Conservation (phyloP, 2,329 filamentous ascomycete genomes). For the Penicillium corylophilum region DNA sequence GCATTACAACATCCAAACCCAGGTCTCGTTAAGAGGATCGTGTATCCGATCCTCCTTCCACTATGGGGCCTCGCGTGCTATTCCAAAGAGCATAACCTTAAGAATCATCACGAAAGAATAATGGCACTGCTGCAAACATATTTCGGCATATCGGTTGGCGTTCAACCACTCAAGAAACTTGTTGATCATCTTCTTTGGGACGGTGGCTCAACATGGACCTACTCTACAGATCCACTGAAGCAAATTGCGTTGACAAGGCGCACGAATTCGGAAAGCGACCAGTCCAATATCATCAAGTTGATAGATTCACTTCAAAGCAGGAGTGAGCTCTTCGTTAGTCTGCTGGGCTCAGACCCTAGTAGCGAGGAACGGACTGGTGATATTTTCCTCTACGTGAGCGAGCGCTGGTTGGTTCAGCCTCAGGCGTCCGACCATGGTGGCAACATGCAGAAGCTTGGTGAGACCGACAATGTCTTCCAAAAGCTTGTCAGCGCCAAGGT, state of each 20-base stretch:
- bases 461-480: conserved; percentile 31
- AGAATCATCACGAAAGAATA: conserved; percentile 28
- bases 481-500: conserved; percentile 43
- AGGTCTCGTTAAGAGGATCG: conserved; percentile 41
- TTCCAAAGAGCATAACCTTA: conserved; percentile 30
- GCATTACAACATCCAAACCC: conserved; percentile 45
- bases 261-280: conserved; percentile 7
- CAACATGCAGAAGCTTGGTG: conserved; percentile 18
- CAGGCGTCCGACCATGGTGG: conserved; percentile 5
- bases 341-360: conserved; percentile 41
- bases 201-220: conserved; percentile 41
- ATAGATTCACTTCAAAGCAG: conserved; percentile 38
- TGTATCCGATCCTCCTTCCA: conserved; percentile 41
- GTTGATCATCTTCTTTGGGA: conserved; percentile 44
- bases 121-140: conserved; percentile 39
- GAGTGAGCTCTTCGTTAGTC: conserved; percentile 36
- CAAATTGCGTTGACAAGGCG: conserved; percentile 31
- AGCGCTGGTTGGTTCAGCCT: conserved; percentile 40
- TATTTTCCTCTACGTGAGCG: conserved; percentile 44
- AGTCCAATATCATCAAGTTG: conserved; percentile 32
- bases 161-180: conserved; percentile 38
- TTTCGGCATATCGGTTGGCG: conserved; percentile 41
- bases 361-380: conserved; percentile 42
- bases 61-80: conserved; percentile 44
- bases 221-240: conserved; percentile 21